Conservation (phyloP, 441 rosid genomes). For the Corymbia calophylla region DNA sequence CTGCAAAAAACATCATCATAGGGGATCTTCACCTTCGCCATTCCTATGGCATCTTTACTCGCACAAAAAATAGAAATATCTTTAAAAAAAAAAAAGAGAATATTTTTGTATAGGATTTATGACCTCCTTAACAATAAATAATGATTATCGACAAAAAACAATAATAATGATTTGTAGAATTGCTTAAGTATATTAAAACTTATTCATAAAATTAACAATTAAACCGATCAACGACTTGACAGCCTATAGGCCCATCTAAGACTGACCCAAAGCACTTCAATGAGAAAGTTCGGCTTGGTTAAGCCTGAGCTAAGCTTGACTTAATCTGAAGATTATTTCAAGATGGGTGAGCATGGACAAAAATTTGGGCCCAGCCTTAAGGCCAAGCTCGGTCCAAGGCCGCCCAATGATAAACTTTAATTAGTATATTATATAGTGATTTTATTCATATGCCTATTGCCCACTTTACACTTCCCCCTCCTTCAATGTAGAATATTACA, state of each 20-base stretch:
- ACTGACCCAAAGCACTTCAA: not conserved
- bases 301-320: not conserved
- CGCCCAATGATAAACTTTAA: not conserved
- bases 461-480: not conserved
- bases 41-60: not conserved
- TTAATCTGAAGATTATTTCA: not conserved
- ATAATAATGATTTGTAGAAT: not conserved
- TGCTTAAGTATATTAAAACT: not conserved
- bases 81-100: not conserved
- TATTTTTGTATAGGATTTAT: not conserved
- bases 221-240: not conserved
- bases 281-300: not conserved
- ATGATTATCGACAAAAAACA: not conserved
- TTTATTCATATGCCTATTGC: not conserved
- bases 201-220: not conserved
- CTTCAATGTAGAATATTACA: not conserved
- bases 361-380: not conserved
- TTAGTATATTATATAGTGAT: accelerated
- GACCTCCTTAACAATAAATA: not conserved
- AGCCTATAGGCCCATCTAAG: not conserved
- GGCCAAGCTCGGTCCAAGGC: not conserved
- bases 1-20: not conserved
- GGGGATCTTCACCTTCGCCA: not conserved
- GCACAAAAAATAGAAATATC: not conserved
- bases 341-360: not conserved